Evolutionary conservation across 2,329 filamentous ascomycete species (phyloP).

Genomic region (Dendrostoma leiphaemia): DNA sequence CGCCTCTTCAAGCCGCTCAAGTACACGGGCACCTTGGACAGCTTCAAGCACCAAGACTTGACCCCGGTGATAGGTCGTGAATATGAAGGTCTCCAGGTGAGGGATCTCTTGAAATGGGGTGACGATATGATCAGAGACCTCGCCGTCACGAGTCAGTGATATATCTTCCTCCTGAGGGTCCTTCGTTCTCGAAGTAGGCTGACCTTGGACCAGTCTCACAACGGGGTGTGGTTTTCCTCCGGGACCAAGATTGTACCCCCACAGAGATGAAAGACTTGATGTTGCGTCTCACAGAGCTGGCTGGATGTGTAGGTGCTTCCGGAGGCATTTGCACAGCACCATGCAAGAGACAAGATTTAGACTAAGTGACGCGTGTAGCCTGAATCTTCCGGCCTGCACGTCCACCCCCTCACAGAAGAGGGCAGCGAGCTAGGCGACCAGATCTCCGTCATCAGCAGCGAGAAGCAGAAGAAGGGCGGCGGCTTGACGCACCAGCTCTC

Average conservation of each 20-base stretch:
- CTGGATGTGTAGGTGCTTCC: slow-evolving; percentile 34
- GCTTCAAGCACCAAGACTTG: slow-evolving; percentile 33
- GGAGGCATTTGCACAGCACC: neutral
- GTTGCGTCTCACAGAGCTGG: slow-evolving; percentile 39
- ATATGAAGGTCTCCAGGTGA: slow-evolving; percentile 30
- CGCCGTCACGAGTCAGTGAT: slow-evolving; percentile 25
- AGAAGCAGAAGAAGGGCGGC: slow-evolving; percentile 54
- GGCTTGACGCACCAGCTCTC: slow-evolving; percentile 49
- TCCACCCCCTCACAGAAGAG: slow-evolving; percentile 53
- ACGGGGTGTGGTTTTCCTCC: slow-evolving; percentile 49
- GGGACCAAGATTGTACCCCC: slow-evolving; percentile 44
- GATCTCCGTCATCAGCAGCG: slow-evolving; percentile 54
- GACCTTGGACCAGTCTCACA: slow-evolving; percentile 36
- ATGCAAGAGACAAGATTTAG: no score
- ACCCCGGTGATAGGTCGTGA: slow-evolving; percentile 34
- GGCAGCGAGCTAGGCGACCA: slow-evolving; percentile 52
- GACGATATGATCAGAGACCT: slow-evolving; percentile 33
- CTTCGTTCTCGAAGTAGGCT: neutral
- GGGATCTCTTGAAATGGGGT: slow-evolving; percentile 26
- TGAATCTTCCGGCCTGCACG: slow-evolving; percentile 47
- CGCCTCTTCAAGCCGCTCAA: slow-evolving; percentile 17
- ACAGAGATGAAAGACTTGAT: slow-evolving; percentile 44
- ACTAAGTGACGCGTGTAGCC: no score
- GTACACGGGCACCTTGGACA: slow-evolving; percentile 40
- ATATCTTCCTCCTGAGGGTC: neutral